A percentile compares a stretch with the other conserved stretches of the same genome.
Conservation (phyloP, 108 stramenopile genomes). For the Stephanodiscus triporus region DNA sequence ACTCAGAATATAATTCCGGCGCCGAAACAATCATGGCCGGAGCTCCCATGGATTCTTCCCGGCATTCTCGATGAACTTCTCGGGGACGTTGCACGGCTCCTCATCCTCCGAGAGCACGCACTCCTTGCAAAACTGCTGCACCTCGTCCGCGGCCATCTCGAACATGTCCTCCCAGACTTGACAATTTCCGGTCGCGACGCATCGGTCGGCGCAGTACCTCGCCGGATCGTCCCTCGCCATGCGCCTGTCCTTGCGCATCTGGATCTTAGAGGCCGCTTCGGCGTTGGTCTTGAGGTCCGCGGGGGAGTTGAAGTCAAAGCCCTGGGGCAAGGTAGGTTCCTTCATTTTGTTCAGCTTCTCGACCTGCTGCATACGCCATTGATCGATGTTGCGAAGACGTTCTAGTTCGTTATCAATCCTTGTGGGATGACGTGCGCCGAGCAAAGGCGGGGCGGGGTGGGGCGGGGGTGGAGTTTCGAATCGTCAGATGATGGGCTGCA, state of each 20-base stretch:
- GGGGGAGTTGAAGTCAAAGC: slow-evolving; percentile 37
- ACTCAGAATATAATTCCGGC: background rate
- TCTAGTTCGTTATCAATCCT: slow-evolving; percentile 41
- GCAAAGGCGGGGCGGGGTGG: background rate
- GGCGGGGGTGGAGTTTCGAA: no score
- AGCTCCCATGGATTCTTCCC: slow-evolving; percentile 40
- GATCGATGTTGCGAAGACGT: slow-evolving; percentile 18
- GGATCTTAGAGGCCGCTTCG: slow-evolving; percentile 26
- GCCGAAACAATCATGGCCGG: background rate
- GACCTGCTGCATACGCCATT: slow-evolving; percentile 24
- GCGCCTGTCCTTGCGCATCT: slow-evolving; percentile 55
- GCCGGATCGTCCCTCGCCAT: slow-evolving; percentile 69
- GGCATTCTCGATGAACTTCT: slow-evolving; percentile 46
- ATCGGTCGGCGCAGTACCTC: slow-evolving; percentile 82
- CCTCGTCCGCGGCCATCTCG: slow-evolving; percentile 63
- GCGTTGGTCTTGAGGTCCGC: slow-evolving; percentile 16
- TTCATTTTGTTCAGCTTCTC: slow-evolving; percentile 25
- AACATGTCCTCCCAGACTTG: slow-evolving; percentile 76
- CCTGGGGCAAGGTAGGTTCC: slow-evolving; percentile 14
- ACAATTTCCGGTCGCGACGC: slow-evolving; percentile 81
- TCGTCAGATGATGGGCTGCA: background rate
- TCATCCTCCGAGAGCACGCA: slow-evolving; percentile 74
- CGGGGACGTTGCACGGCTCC: slow-evolving; percentile 76
- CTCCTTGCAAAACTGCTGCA: slow-evolving; percentile 74
- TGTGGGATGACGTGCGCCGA: background rate